Evolutionary conservation across 305 asterid genomes (phyloP), one percentile per base, ranked within the genome.

Genomic region (Fraxinus sp.): DNA sequence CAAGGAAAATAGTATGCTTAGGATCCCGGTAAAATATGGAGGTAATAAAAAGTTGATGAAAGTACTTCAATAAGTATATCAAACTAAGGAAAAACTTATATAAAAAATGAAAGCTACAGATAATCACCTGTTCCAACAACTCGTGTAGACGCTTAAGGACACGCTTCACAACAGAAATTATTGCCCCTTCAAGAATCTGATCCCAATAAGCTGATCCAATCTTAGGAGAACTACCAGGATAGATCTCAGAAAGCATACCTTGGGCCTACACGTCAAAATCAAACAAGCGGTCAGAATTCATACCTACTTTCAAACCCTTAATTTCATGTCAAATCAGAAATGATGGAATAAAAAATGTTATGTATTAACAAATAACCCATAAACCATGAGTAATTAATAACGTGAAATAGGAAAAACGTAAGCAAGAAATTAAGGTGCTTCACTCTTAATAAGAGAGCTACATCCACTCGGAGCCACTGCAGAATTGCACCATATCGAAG

Each of bases 201-300:
- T 96, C 98, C 99, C 99, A 96, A 81, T 96, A 95, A 84, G 92
- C 91, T 81, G 98, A 85, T 77, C 98, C 99, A 80, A 78, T 84
- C 95, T 92, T 95, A 32, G 98, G 94, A 87, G 95, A 87, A 89
- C 87, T 90, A 39, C 99, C 99, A 83, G 98, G 98, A 89, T 92
- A 93, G 86, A 96, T 96, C 92, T 96, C 98, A 66, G 98, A 95
- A 81, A 96, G 96, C 94, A 95, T 91, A 87, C 90, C 87, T 82
- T 96, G 98, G 64, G 98, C 99, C 99, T 96, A 86, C 89, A 86
- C 49, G 83, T 84, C 75, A 85, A 83, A 84, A 85, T 41, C 68
- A 83, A 77, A 75, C 66, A 77, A 57, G 79, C 18, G 57, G 81
- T 85, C 83, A 83, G 77, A 83, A 78, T 43, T 57, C 64, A 64